Conservation (phyloP, 805 yeast genomes). For the Pichia occidentalis region DNA sequence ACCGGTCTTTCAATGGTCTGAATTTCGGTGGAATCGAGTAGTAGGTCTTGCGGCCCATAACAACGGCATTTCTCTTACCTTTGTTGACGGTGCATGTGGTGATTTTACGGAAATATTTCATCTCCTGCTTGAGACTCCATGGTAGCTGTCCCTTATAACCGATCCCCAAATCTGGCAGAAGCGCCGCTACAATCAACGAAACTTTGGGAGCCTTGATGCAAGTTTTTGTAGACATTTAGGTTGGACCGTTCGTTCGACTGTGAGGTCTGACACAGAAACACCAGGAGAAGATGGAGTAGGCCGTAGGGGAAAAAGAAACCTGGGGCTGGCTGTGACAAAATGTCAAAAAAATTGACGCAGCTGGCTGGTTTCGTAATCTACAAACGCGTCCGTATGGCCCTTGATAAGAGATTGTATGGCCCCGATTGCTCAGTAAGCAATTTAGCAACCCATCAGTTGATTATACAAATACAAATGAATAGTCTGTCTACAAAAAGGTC, state of each 20-base stretch:
- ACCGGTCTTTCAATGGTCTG: conserved; percentile 71
- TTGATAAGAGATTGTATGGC: too few species aligned
- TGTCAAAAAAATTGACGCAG: too few species aligned
- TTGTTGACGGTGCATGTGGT: conserved; percentile 42
- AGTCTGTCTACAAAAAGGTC: neutral
- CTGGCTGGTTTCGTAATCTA: too few species aligned
- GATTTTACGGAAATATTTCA: conserved; percentile 74
- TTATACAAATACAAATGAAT: conserved; percentile 1
- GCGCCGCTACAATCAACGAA: conserved; percentile 77
- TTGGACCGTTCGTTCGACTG: too few species aligned
- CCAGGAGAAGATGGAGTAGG: too few species aligned
- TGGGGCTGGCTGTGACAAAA: too few species aligned
- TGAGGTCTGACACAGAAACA: too few species aligned
- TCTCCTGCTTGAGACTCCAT: conserved; percentile 80
- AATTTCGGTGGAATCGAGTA: conserved; percentile 82
- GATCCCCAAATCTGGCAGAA: conserved; percentile 75
- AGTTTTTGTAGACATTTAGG: conserved; percentile 8
- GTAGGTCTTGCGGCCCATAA: conserved; percentile 97
- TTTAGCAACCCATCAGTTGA: neutral
- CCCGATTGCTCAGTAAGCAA: neutral
- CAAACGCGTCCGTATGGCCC: too few species aligned
- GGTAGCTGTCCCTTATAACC: conserved; percentile 80
- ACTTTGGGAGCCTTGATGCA: conserved; percentile 30
- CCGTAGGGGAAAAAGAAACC: too few species aligned
- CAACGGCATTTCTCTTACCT: conserved; percentile 59